These are phyloP conservation scores for Trichaptum fuscoviolaceum DNA, from an alignment of 768 basidiomycete species.

Conservation along the genomic window DNA sequence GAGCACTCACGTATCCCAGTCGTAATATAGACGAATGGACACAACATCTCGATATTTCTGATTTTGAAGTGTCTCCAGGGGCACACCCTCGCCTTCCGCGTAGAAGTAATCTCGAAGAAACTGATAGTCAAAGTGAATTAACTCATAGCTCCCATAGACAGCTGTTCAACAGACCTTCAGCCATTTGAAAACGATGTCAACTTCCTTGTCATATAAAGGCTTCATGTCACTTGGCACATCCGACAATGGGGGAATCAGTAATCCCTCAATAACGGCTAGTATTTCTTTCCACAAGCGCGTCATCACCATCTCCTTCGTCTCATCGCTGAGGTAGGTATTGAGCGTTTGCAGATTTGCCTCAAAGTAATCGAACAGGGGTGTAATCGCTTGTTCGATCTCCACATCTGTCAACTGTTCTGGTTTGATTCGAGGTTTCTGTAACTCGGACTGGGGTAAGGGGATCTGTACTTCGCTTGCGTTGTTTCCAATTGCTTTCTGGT, in stretches of 20 bases:
- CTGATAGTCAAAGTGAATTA: constrained; percentile 30
- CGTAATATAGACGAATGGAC: constrained; percentile 91
- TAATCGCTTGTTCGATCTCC: constrained; percentile 90
- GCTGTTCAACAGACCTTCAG: constrained; percentile 61
- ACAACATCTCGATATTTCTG: constrained; percentile 91
- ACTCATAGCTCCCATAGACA: constrained; percentile 6
- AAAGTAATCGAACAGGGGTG: constrained; percentile 92
- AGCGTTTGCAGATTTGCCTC: constrained; percentile 89
- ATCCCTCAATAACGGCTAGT: constrained; percentile 72
- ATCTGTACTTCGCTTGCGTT: constrained; percentile 67
- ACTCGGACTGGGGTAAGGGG: constrained; percentile 64
- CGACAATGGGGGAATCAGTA: constrained; percentile 87
- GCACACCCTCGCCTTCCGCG: constrained; percentile 86
- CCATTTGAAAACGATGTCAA: constrained; percentile 99
- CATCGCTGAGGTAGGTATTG: constrained; percentile 80
- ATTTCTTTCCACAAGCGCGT: constrained; percentile 95
- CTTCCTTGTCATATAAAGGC: constrained; percentile 89
- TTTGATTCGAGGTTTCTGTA: constrained; percentile 58
- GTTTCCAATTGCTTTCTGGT: constrained; percentile 72
- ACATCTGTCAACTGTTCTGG: constrained; percentile 85
- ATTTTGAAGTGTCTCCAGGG: constrained; percentile 83
- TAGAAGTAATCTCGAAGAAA: constrained; percentile 95
- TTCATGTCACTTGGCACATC: constrained; percentile 87
- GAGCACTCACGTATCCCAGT: constrained; percentile 79
- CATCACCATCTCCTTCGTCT: constrained; percentile 90